These are phyloP conservation scores for Fistulina hepatica DNA, from an alignment of 1,284 basidiomycete genomes.

Conservation along the genomic window DNA sequence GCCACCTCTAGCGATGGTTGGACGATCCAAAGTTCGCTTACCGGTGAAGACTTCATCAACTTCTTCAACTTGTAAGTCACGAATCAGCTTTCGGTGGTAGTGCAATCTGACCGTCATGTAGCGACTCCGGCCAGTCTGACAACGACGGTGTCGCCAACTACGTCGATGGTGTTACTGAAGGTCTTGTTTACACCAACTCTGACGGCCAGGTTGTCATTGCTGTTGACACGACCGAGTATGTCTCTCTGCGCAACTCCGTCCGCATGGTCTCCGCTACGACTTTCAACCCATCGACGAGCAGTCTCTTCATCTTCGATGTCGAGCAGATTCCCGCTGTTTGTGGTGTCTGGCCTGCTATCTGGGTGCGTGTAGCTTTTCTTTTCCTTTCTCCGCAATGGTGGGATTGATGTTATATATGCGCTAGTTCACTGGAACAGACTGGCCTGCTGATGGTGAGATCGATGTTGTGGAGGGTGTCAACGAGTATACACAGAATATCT, in stretches of 20 bases:
- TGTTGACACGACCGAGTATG: slow-evolving; percentile 42
- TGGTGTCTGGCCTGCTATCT: slow-evolving; percentile 35
- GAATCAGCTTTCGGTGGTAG: not conserved
- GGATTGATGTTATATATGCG: not conserved
- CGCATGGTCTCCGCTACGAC: slow-evolving; percentile 45
- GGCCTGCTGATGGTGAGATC: slow-evolving; percentile 9
- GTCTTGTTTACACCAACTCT: slow-evolving; percentile 31
- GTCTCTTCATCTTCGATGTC: slow-evolving; percentile 45
- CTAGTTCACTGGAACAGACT: slow-evolving; percentile 9
- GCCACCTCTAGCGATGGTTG: slow-evolving; percentile 14
- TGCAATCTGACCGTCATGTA: slow-evolving; percentile 12
- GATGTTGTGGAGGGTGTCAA: slow-evolving; percentile 12
- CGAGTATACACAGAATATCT: slow-evolving; percentile 27
- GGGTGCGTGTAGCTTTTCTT: slow-evolving; percentile 33
- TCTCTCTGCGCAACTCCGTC: slow-evolving; percentile 34
- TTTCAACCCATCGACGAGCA: slow-evolving; percentile 31
- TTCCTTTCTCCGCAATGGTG: slow-evolving; percentile 15
- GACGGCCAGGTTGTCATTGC: slow-evolving; percentile 43
- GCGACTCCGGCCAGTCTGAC: slow-evolving; percentile 37
- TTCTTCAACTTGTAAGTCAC: slow-evolving; percentile 14
- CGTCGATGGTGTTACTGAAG: slow-evolving; percentile 23
- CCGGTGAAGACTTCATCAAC: slow-evolving; percentile 11
- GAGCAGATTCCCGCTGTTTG: slow-evolving; percentile 55
- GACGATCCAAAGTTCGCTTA: slow-evolving; percentile 11
- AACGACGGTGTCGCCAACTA: slow-evolving; percentile 47